Base-by-base conservation (phyloP, 192 early-diverging fungal genomes). In the Linnemannia elongata region DNA sequence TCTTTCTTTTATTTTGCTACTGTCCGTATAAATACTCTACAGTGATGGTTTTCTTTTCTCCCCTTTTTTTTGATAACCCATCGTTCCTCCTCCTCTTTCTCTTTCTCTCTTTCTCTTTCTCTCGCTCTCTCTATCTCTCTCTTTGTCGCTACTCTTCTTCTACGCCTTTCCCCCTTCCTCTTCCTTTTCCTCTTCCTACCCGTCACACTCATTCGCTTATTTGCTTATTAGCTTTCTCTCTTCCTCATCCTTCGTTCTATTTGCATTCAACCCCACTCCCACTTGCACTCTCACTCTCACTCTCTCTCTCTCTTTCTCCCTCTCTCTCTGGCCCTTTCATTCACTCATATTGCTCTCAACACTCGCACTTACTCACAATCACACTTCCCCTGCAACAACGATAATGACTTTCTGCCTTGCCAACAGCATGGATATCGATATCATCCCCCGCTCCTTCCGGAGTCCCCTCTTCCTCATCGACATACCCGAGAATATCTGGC, bases 401-500 rank as follows among this genome's bases (percentile, higher is more conserved):
- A 20, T 44, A 33, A 36, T 44, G 71, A 77, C 60, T 4, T 47
- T 12, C 63, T 42, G 9, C 49, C 36, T 73, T 8, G 8, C 44
- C 17, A 8, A 20, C 54, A 74, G 3, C 22, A 85, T 80, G 82
- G 77, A 84, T 47, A 55, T 79, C 27, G 77, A 78, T 38, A 74
- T 63, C 68, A 13, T 71, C 6, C 54, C 78, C 36, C 41, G 33
- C 18, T 63, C 38, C 24, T 44, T 47, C 38, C 18, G 71, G 20
- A 60, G 39, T 52, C 6, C 8, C 2, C 6, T 63, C 38, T 39
- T 75, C 22, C 39, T 76, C 69, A 44, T 76, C 54, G 69, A 76
- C 18, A 86, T 86, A 79, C 84, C 84, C 3, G 84, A 86, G 70
- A 86, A 86, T 76, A 81, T 86, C 84, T 86, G 84, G 84, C 78